Evolutionary conservation across 495 filamentous ascomycete species (phyloP), one percentile per base, ranked within the genome.

Genomic region (Bryoglossum gracile): DNA sequence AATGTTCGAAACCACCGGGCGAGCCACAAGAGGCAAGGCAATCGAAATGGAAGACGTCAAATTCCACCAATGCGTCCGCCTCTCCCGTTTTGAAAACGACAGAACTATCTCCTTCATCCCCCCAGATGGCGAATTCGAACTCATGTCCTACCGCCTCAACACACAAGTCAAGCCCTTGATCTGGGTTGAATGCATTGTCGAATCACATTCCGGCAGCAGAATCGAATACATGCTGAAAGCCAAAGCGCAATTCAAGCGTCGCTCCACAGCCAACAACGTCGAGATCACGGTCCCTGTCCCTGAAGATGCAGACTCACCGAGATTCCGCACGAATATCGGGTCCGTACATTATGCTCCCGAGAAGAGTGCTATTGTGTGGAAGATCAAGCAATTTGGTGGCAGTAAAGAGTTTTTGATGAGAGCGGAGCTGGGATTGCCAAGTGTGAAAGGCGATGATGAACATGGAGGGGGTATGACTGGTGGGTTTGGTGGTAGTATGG

Each of bases 21-120:
- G 94, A 44, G 89, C 94, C 8, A 95, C 89, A 43, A 70, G 94
- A 62, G 94, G 94, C 41, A 99, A 99, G 68, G 87, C 92, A 9
- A 91, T 99, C 45, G 94, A 99, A 68, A 99, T 99, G 94, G 94
- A 99, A 66, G 94, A 99, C 55, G 94, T 99, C 62, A 99, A 97
- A 62, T 99, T 99, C 68, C 94, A 99, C 69, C 94, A 99, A 64
- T 99, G 94, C 67, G 94, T 99, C 50, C 82, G 94, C 54, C 70
- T 99, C 48, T 90, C 87, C 17, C 76, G 94, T 22, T 99, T 99
- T 71, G 94, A 99, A 67, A 99, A 97, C 60, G 94, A 99, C 68
- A 76, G 94, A 35, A 99, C 94, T 18, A 99, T 99, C 73, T 94
- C 87, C 66, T 98, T 98, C 69, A 98, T 98, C 57, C 92, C 92